Base-by-base conservation (phyloP, 805 yeast genomes). In the Teunomyces cretensis region DNA sequence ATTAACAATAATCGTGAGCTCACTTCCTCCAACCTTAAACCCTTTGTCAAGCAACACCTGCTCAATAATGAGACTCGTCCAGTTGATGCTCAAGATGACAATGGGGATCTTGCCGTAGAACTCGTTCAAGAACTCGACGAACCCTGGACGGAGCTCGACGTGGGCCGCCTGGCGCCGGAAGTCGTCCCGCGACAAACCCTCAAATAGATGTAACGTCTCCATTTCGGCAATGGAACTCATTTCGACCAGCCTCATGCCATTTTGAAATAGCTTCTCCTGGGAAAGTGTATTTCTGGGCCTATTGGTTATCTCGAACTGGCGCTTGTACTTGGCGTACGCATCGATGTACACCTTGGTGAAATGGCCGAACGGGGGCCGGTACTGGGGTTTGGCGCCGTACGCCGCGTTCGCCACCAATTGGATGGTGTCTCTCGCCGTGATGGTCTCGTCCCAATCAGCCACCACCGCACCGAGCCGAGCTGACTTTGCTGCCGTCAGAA, bases 371-470 rank as follows among this genome's bases (percentile, higher is more conserved):
- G 62, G 55, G 7, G 75, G 70, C 2, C 54, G 55, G 36, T 65
- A 62, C n/a, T 58, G 57, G 3, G 74, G 74, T 35, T 72, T 68
- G 12, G 55, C 42, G 2, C 27, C 30, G 42, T 77, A 76, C 0
- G 81, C 78, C 2, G 79, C 70, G 30, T 70, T 62, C 11, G 81
- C 79, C n/a, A 81, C 65, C 4, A 78, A 54, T 19, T 58, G 58
- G 24, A 83, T 74, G 0, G 89, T 81, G 58, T 83, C 88, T 26
- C 61, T 55, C 5, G 54, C 50, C 0, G 88, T 81, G 22, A 80
- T 70, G 0, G 88, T 83, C 35, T 82, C 88, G 56, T 83, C 89
- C 83, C 86, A 83, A 52, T 83, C 89, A 2, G 76, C 60, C 1
- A 81, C 68, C 9, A 81, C 39, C 50, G 12, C 51, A 13, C 46